Conservation (phyloP, 2,329 filamentous ascomycete species). For the Allantophomopsis cytisporea region DNA sequence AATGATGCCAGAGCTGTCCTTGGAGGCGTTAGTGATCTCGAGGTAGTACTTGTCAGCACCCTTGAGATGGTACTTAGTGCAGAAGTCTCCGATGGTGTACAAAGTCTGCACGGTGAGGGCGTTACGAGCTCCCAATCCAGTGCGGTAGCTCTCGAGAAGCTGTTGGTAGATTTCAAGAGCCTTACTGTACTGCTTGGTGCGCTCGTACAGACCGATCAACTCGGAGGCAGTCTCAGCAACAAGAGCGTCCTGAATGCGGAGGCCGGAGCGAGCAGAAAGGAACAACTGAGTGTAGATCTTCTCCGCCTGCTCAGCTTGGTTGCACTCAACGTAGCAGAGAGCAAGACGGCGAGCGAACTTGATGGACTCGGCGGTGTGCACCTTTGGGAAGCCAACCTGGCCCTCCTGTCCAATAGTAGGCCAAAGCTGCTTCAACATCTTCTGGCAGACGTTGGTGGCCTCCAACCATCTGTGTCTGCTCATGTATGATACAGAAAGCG, state of each 20-base stretch:
- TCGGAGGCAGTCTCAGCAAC: conserved; percentile 4
- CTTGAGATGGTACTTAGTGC: conserved; percentile 10
- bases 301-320: conserved; percentile 6
- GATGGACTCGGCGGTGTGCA: conserved; percentile 3
- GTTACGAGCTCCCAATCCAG: conserved; percentile 10
- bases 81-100: conserved; percentile 28
- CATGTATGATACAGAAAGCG: not conserved
- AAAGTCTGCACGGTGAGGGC: conserved; percentile 30
- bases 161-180: conserved; percentile 20
- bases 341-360: conserved; percentile 2
- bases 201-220: conserved; percentile 8
- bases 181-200: conserved; percentile 5
- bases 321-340: conserved; percentile 4
- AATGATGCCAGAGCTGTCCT: conserved; percentile 20
- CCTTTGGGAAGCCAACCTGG: conserved; percentile 3
- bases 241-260: conserved; percentile 6
- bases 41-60: conserved; percentile 13
- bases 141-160: conserved; percentile 19
- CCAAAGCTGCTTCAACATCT: conserved; percentile 7
- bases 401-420: conserved; percentile 1
- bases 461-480: conserved; percentile 5
- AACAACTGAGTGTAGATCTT: conserved; percentile 5
- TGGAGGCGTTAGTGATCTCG: conserved; percentile 10
- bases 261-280: conserved; percentile 5
- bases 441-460: conserved; percentile 4